phyloP scores from a whole-genome alignment of 768 basidiomycete species.

The Suillus americanus region DNA sequence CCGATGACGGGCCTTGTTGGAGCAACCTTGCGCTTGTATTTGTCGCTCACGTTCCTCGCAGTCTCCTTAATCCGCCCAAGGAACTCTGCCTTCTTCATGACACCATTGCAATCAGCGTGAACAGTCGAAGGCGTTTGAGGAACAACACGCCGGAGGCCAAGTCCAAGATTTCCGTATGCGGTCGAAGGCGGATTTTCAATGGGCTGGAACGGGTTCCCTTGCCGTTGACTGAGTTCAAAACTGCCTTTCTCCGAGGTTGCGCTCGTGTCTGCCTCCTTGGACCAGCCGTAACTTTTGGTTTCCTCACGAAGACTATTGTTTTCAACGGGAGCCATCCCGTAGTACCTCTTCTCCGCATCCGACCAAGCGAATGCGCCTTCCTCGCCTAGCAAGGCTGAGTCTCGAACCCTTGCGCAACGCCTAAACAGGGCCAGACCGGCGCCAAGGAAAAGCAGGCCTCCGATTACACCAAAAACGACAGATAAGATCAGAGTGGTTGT shows the following conservation, averaged over 20 bases:
- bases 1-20: constrained; percentile 53
- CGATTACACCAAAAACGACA: constrained; percentile 62
- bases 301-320: constrained; percentile 10
- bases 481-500: constrained; percentile 57
- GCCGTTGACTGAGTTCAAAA: constrained; percentile 22
- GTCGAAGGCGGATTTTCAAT: constrained; percentile 18
- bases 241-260: constrained; percentile 32
- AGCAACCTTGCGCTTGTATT: constrained; percentile 40
- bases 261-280: constrained; percentile 26
- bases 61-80: constrained; percentile 61
- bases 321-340: constrained; percentile 43
- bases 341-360: constrained; percentile 69
- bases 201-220: constrained; percentile 16
- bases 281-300: constrained; percentile 32
- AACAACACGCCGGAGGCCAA: constrained; percentile 50
- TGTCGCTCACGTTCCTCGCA: constrained; percentile 68
- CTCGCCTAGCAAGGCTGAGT: constrained; percentile 59
- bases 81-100: constrained; percentile 74
- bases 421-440: constrained; percentile 56
- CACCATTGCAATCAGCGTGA: constrained; percentile 40
- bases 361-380: constrained; percentile 59
- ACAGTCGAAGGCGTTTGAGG: constrained; percentile 39
- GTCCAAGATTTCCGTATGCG: constrained; percentile 30
- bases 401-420: constrained; percentile 55
- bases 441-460: constrained; percentile 55